phyloP scores from a whole-genome alignment of 225 moss, liverwort and hornwort genomes.

The Bryoerythrophyllum caledonicum region DNA sequence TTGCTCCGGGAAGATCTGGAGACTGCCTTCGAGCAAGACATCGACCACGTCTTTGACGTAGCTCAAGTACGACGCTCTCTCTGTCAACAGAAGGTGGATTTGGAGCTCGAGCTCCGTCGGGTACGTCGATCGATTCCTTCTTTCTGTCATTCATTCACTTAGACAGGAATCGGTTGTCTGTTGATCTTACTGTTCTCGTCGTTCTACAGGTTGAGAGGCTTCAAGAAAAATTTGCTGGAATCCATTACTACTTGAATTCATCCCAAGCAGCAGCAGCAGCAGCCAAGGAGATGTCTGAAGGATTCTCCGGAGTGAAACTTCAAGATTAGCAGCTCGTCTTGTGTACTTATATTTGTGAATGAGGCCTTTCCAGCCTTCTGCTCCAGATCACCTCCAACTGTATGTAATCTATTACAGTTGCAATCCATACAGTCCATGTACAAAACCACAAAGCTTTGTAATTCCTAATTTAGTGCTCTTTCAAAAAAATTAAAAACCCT shows the following conservation, averaged over 20 bases:
- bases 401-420: too few species aligned
- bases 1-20: conserved; percentile 93
- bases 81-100: conserved; percentile 73
- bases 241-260: conserved; percentile 74
- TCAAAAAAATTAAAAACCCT: too few species aligned
- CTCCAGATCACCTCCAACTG: conserved; percentile 20
- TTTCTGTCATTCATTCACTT: not conserved
- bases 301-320: conserved; percentile 41
- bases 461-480: too few species aligned
- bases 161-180: too few species aligned
- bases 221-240: conserved; percentile 85
- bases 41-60: conserved; percentile 94
- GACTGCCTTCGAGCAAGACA: conserved; percentile 86
- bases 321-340: conserved; percentile 33
- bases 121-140: conserved; percentile 38
- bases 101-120: conserved; percentile 88
- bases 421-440: too few species aligned
- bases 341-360: conserved; percentile 26
- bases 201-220: conserved; percentile 79
- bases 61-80: conserved; percentile 82
- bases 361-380: not conserved
- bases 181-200: conserved; percentile 23
- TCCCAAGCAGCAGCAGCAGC: conserved; percentile 33
- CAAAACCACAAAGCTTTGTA: too few species aligned
- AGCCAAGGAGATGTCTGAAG: conserved; percentile 41